phyloP scores from a whole-genome alignment of 306 rosid species.

The Trifolium repens region DNA sequence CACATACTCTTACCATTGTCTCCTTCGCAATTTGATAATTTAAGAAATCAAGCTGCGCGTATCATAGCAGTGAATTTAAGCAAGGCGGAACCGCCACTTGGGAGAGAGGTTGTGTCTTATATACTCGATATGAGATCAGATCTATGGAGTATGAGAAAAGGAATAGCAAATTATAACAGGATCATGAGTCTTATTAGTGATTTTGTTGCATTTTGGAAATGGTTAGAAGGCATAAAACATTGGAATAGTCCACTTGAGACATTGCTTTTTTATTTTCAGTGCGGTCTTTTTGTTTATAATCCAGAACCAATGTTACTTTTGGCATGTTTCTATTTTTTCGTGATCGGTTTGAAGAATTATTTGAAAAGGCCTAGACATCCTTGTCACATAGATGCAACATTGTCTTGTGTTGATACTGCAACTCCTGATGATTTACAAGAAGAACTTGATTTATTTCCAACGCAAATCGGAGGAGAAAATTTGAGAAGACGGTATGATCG shows the following conservation, averaged over 20 bases:
- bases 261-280: constrained; percentile 26
- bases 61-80: constrained; percentile 39
- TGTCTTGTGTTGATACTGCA: constrained; percentile 43
- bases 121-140: constrained; percentile 49
- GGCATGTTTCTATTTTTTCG: constrained; percentile 28
- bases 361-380: constrained; percentile 44
- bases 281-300: constrained; percentile 34
- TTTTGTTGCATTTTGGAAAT: constrained; percentile 39
- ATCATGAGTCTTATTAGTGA: constrained; percentile 29
- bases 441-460: constrained; percentile 56
- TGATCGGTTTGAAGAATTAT: constrained; percentile 30
- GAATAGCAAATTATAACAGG: constrained; percentile 44
- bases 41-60: constrained; percentile 46
- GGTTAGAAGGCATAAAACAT: constrained; percentile 40
- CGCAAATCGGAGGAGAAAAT: constrained; percentile 29
- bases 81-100: constrained; percentile 50
- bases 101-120: constrained; percentile 47
- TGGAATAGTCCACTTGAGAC: constrained; percentile 46
- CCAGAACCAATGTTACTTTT: constrained; percentile 42
- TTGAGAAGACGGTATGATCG: constrained; percentile 53
- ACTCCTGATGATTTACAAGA: constrained; percentile 52
- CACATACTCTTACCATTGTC: constrained; percentile 54
- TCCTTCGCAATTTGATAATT: constrained; percentile 38
- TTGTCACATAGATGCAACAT: constrained; percentile 47
- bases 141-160: constrained; percentile 58